These are phyloP conservation scores for Pleurotus pulmonarius DNA, from an alignment of 768 basidiomycete genomes.

Conservation along the genomic window DNA sequence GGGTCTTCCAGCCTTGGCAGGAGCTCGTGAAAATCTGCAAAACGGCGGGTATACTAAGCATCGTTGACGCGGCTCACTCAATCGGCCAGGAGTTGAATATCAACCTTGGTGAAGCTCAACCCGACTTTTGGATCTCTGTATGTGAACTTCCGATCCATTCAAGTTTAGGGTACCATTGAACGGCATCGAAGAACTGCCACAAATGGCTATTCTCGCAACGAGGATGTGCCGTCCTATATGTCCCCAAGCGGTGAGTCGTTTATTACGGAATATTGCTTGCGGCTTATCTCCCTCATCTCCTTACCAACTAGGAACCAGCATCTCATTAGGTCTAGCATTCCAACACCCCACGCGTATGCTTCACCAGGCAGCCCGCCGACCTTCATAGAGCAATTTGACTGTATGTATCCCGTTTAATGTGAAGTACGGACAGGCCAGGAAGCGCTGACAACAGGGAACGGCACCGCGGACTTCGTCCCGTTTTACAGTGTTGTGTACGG, in stretches of 20 bases:
- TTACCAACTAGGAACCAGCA: conserved; percentile 62
- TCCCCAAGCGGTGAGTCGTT: conserved; percentile 48
- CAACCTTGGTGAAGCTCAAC: conserved; percentile 49
- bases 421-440: no score
- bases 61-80: conserved; percentile 83
- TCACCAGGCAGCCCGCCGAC: conserved; percentile 32
- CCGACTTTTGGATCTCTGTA: conserved; percentile 82
- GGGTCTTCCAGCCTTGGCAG: conserved; percentile 71
- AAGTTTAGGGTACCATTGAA: background rate
- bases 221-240: conserved; percentile 67
- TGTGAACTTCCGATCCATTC: conserved; percentile 16
- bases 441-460: conserved; percentile 41
- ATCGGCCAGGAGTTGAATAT: conserved; percentile 73
- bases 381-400: conserved; percentile 43
- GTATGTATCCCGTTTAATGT: no score
- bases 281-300: background rate
- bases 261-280: background rate
- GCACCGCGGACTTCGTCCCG: conserved; percentile 49
- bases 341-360: conserved; percentile 48
- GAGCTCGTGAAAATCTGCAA: conserved; percentile 64
- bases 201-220: conserved; percentile 82
- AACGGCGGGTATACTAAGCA: conserved; percentile 56
- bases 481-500: conserved; percentile 48
- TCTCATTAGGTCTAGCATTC: conserved; percentile 55
- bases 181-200: conserved; percentile 60